Base-by-base conservation (phyloP, 2,329 filamentous ascomycete genomes). In the Paraphoma sp. region DNA sequence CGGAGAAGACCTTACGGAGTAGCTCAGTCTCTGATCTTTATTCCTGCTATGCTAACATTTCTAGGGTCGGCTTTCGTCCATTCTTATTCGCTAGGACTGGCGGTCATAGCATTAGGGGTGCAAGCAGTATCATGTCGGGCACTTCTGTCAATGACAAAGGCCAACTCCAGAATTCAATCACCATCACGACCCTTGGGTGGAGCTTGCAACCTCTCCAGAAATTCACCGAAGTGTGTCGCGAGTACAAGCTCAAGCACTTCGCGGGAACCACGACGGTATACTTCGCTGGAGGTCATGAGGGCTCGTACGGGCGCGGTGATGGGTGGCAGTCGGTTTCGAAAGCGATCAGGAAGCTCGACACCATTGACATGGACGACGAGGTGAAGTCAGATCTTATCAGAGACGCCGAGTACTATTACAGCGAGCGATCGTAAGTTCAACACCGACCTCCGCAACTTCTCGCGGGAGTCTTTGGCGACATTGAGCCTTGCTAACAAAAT, bases 341-440 rank as follows among this genome's bases (percentile, higher is more conserved):
- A 51, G 57, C 68, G 12, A 56, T 65, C 6, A 65, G 70, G 10
- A 72, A 62, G 41, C 63, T 73, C 1, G 69, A 72, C 31, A 70
- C 69, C 2, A 70, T 73, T 31, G 70, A 75, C 38, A 71, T 75
- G 65, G 66, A 74, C 17, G 63, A 68, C n/a, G 45, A 48, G 1
- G 33, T 61, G 14, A 74, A 74, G 46, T 45, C 58, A 41, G 66
- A 73, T 42, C 53, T 78, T 30, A 51, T 79, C 8, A 56, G 61
- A 47, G 74, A 80, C 56, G 64, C 76, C 16, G 63, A 75, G 38
- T 67, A 75, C 46, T 80, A 78, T 54, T 73, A 79, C 18, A 68
- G 76, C 52, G 64, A 67, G 12, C 54, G 65, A 30, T 65, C 67
- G 47, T 64, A 49, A 64, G 61, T 55, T 10, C 14, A 31, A 48